Base-by-base conservation (phyloP, 129 eudicot species). In the Centrapalus pauciflorus region DNA sequence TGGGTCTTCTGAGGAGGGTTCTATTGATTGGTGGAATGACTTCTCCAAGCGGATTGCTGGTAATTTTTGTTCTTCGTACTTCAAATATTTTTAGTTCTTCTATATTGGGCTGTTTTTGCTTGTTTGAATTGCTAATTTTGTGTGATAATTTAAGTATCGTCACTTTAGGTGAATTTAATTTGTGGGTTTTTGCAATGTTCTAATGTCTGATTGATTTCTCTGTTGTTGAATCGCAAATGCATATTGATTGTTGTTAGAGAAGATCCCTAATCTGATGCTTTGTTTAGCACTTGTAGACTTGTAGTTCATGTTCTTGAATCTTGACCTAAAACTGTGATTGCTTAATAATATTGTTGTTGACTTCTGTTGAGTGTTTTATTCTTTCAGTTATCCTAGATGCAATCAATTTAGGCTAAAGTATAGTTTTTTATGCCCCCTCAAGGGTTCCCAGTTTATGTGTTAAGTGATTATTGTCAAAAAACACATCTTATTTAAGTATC, bases 1-100 rank as follows among this genome's bases (percentile, higher is more conserved):
- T 78, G 87, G 81, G 81, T 84, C 84, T 64, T 58, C 89, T 45
- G 79, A 81, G 56, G 90, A 83, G 51, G 82, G 70, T n/a, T 70
- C 82, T 83, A 56, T 32, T 66, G 88, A 89, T 67, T 89, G 96
- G 96, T 89, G 90, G 87, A 69, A 74, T 37, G 80, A 69, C 2
- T 76, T 89, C 66, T 83, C 83, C 30, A 85, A 77, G 61, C 76
- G 67, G 73, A 79, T 85, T 78, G 60, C 82, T 74, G 90, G 96
- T 89, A 85, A 32, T 27, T 37, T 30, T 4, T 38, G 5, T 51
- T 64, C 67, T 32, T 55, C 4, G 17, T 52, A 9, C 38, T 7
- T 26, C 16, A 9, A 13, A 29, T 8, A 19, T 38, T 73, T 33
- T 57, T 21, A 20, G 24, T 40, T 58, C 35, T 68, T n/a, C n/a